Base-by-base conservation (phyloP, 305 asterid genomes). In the Fraxinus ornus region DNA sequence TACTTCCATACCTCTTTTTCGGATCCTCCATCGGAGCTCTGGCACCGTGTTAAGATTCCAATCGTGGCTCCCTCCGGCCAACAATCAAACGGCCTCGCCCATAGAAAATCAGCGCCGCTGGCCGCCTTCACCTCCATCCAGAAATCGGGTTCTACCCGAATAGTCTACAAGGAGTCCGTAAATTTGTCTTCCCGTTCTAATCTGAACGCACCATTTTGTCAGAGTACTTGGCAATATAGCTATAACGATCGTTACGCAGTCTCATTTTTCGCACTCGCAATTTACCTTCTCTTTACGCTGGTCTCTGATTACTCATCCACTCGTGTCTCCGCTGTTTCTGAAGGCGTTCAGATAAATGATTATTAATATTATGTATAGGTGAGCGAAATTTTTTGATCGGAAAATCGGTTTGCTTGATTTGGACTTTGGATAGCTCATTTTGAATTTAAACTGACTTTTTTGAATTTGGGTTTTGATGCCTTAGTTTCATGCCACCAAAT, bases 41-140 rank as follows among this genome's bases (percentile, higher is more conserved):
- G 91, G 88, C 89, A 79, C 86, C 84, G 83, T 30, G 55, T 30
- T 73, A 60, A 77, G 77, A 75, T 79, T 87, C 86, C 86, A 88
- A 90, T 82, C 94, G 97, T 93, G 98, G 98, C 98, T 94, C 71
- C 98, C 81, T 87, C 97, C 80, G 89, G 89, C 86, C 86, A 81
- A 80, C 93, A 88, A 9, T 90, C 86, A 37, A 89, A 86, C 79
- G 90, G 82, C 49, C 93, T 93, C 28, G 84, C 92, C 19, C 91
- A 95, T 76, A 87, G 97, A 55, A 94, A 88, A 77, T 75, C 95
- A 9, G 84, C 92, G n/a, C 87, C 97, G 12, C 84, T 93, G 24
- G 81, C 92, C 79, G 57, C 88, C 47, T 62, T 80, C 78, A 68
- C 89, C 37, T 80, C 91, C 72, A 57, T 71, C 17, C 75, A 86